Percentiles rank a stretch among this genome's conserved stretches.
phyloP scores from a whole-genome alignment of 2,329 filamentous ascomycete species.

The Fusarium transvaalense region DNA sequence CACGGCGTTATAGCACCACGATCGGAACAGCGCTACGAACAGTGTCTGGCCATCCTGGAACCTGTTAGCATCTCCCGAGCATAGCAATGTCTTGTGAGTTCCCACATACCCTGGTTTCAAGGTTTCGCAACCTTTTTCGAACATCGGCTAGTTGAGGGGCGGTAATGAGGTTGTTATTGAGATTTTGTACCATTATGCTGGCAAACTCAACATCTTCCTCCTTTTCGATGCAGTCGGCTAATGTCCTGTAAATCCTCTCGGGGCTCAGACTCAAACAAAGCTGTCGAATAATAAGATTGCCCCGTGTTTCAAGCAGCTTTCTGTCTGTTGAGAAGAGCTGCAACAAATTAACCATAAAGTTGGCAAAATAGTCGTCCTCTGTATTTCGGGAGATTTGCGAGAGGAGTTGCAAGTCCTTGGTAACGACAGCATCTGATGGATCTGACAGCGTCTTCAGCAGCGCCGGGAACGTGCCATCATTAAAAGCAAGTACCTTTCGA shows the following conservation, averaged over 20 bases:
- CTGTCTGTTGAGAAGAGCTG: slow-evolving; percentile 96
- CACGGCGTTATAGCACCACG: slow-evolving; percentile 98
- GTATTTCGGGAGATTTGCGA: slow-evolving; percentile 97
- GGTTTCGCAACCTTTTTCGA: slow-evolving; percentile 87
- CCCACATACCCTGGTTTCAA: slow-evolving; percentile 79
- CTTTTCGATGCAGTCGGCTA: slow-evolving; percentile 96
- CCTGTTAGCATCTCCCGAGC: slow-evolving; percentile 13
- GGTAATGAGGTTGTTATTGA: slow-evolving; percentile 99
- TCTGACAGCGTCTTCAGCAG: slow-evolving; percentile 96
- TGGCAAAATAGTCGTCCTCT: slow-evolving; percentile 96
- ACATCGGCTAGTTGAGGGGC: slow-evolving; percentile 93
- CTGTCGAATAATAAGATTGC: slow-evolving; percentile 96
- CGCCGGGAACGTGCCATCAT: slow-evolving; percentile 96
- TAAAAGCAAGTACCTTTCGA: slow-evolving; percentile 91
- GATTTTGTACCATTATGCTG: slow-evolving; percentile 98
- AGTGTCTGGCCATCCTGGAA: slow-evolving; percentile 89
- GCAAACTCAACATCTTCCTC: slow-evolving; percentile 99
- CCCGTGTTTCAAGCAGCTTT: slow-evolving; percentile 88
- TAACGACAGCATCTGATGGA: slow-evolving; percentile 94
- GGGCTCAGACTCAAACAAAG: slow-evolving; percentile 92
- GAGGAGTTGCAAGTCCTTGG: slow-evolving; percentile 89
- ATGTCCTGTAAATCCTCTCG: slow-evolving; percentile 93
- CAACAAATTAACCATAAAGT: slow-evolving; percentile 96
- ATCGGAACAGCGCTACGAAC: slow-evolving; percentile 93
- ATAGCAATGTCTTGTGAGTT: too few species aligned